These are phyloP conservation scores for Lepidium didymum DNA, from an alignment of 345 rosid species.

Conservation along the genomic window DNA sequence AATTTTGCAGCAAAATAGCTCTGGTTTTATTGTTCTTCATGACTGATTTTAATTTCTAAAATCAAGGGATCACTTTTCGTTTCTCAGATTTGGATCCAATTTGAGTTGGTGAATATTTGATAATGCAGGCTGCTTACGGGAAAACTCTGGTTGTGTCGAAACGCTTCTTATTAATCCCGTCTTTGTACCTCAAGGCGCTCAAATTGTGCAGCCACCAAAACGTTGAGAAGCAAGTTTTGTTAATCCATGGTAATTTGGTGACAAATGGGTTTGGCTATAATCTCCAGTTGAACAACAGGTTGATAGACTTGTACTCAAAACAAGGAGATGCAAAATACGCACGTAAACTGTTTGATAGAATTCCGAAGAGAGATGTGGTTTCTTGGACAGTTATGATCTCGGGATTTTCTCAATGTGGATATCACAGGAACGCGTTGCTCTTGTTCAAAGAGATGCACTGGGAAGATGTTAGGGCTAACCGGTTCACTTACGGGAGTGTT, in stretches of 20 bases:
- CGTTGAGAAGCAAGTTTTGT: slow-evolving; percentile 18
- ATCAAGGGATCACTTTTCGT: background rate
- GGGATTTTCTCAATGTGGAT: slow-evolving; percentile 34
- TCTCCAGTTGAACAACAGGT: slow-evolving; percentile 36
- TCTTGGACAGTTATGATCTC: slow-evolving; percentile 71
- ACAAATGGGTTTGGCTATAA: slow-evolving; percentile 36
- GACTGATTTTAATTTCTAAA: background rate
- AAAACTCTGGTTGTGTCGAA: slow-evolving; percentile 1
- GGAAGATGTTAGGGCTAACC: slow-evolving; percentile 36
- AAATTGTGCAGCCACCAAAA: slow-evolving; percentile 28
- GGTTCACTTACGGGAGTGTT: slow-evolving; percentile 46
- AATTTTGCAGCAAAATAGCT: slow-evolving; percentile 2
- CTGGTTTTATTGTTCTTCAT: background rate
- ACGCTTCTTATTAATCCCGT: background rate
- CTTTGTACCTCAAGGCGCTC: slow-evolving; percentile 29
- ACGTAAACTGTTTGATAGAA: slow-evolving; percentile 49
- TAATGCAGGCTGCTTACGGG: slow-evolving; percentile 4
- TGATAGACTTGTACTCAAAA: slow-evolving; percentile 34
- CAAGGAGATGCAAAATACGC: slow-evolving; percentile 33
- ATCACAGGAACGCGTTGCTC: slow-evolving; percentile 27
- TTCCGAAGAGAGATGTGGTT: slow-evolving; percentile 47
- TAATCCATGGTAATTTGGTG: slow-evolving; percentile 39
- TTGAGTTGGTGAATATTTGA: background rate
- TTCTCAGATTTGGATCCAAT: background rate
- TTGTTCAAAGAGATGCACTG: slow-evolving; percentile 40